Evolutionary conservation across 106 monocot species (phyloP).

Genomic region (Dioscorea zingiberensis): DNA sequence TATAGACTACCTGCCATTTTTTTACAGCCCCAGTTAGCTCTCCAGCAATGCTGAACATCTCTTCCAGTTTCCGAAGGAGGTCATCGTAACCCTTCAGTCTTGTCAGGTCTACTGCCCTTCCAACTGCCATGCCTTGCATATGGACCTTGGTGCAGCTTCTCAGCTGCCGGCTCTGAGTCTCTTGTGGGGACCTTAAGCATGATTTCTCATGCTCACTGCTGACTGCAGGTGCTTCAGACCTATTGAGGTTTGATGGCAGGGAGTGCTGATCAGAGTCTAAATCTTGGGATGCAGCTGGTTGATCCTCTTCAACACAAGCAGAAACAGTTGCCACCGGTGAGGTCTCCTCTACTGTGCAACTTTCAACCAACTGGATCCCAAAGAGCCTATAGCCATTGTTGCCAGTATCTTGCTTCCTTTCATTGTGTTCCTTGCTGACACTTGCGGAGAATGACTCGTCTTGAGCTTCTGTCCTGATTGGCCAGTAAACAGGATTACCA

Average conservation of each 20-base stretch:
- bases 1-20: slow-evolving; percentile 88
- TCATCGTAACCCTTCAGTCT: slow-evolving; percentile 56
- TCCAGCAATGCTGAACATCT: slow-evolving; percentile 65
- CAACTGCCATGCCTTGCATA: slow-evolving; percentile 92
- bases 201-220: slow-evolving; percentile 68
- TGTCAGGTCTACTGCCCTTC: slow-evolving; percentile 88
- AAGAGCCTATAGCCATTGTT: slow-evolving; percentile 57
- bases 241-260: slow-evolving; percentile 37
- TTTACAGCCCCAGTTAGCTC: slow-evolving; percentile 38
- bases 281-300: slow-evolving; percentile 17
- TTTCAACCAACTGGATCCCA: slow-evolving; percentile 64
- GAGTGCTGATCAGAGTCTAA: slow-evolving; percentile 37
- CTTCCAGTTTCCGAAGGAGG: slow-evolving; percentile 66
- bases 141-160: slow-evolving; percentile 83
- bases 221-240: slow-evolving; percentile 36
- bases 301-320: slow-evolving; percentile 20
- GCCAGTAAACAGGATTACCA: slow-evolving; percentile 34
- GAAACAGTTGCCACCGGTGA: slow-evolving; percentile 11
- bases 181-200: slow-evolving; percentile 44
- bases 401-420: slow-evolving; percentile 38
- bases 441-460: slow-evolving; percentile 27
- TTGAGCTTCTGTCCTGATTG: slow-evolving; percentile 21
- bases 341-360: slow-evolving; percentile 22
- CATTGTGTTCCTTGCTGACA: slow-evolving; percentile 27
- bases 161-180: slow-evolving; percentile 40